Percentiles rank a stretch among this genome's conserved stretches.
These are phyloP conservation scores for Diaporthe citrichinensis DNA, from an alignment of 2,329 filamentous ascomycete species.

Conservation along the genomic window DNA sequence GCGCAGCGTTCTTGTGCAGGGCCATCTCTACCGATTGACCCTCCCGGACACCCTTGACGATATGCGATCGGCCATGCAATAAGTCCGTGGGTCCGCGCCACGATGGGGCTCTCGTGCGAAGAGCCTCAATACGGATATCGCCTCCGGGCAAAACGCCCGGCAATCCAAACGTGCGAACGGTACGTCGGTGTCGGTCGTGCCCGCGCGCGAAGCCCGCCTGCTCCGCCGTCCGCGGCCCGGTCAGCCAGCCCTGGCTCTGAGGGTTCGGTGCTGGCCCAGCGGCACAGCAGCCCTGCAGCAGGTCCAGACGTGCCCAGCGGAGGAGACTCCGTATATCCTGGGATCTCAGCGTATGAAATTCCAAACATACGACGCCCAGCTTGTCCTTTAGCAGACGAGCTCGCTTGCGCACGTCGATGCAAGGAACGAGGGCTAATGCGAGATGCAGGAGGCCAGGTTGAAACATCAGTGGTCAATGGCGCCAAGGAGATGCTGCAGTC, in stretches of 20 bases:
- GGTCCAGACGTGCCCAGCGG: not conserved
- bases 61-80: slow-evolving; percentile 10
- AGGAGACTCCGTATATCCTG: not conserved
- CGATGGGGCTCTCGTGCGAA: slow-evolving; percentile 2
- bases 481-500: slow-evolving; percentile 20
- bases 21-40: not conserved
- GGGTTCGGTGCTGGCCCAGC: not conserved
- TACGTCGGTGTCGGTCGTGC: not conserved
- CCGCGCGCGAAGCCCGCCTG: not conserved
- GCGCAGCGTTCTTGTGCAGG: not conserved
- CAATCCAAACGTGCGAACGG: not conserved
- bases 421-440: slow-evolving; percentile 18
- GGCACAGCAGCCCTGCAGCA: not conserved
- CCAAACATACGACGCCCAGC: not conserved
- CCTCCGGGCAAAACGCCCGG: not conserved
- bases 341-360: not conserved
- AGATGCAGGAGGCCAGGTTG: slow-evolving; percentile 10
- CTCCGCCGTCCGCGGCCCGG: not conserved
- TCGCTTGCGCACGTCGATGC: slow-evolving; percentile 7
- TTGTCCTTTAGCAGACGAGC: not conserved
- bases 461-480: slow-evolving; percentile 21
- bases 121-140: slow-evolving; percentile 8
- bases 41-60: slow-evolving; percentile 5
- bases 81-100: not conserved
- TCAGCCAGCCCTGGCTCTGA: not conserved